Percentiles rank a stretch among this genome's conserved stretches.
Conservation (phyloP, 2,329 filamentous ascomycete genomes). For the Aspergillus terreus region DNA sequence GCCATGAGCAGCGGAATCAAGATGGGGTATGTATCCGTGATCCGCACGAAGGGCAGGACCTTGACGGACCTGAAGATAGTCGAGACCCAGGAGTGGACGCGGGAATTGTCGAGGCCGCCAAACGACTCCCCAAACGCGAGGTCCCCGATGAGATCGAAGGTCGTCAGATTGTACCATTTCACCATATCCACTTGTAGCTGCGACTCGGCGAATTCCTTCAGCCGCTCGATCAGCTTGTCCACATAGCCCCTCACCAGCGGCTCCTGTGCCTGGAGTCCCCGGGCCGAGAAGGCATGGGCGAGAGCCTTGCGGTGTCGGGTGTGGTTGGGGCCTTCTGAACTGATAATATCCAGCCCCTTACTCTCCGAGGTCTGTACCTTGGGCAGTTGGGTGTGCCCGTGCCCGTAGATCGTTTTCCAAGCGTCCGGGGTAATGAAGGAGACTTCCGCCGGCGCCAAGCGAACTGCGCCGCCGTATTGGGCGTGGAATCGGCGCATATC, state of each 20-base stretch:
- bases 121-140: conserved; percentile 24
- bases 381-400: conserved; percentile 6
- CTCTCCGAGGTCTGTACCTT: conserved; percentile 7
- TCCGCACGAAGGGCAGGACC: background rate
- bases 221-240: conserved; percentile 22
- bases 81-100: conserved; percentile 20
- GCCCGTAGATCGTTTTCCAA: conserved; percentile 27
- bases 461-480: conserved; percentile 20
- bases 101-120: conserved; percentile 16
- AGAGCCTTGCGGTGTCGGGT: conserved; percentile 25
- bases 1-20: background rate
- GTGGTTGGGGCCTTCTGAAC: conserved; percentile 19
- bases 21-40: conserved; percentile 5
- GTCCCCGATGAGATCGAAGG: conserved; percentile 26
- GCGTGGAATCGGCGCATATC: conserved; percentile 8
- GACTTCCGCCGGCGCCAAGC: conserved; percentile 30
- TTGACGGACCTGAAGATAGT: conserved; percentile 14
- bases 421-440: conserved; percentile 24
- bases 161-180: conserved; percentile 23
- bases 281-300: conserved; percentile 39
- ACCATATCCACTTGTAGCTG: conserved; percentile 15
- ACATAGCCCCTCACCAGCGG: conserved; percentile 28
- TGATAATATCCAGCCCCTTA: conserved; percentile 9
- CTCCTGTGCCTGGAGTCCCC: conserved; percentile 36
- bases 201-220: conserved; percentile 12